phyloP scores from a whole-genome alignment of 176 grass and related monocot species.

The Tillandsia leiboldiana region DNA sequence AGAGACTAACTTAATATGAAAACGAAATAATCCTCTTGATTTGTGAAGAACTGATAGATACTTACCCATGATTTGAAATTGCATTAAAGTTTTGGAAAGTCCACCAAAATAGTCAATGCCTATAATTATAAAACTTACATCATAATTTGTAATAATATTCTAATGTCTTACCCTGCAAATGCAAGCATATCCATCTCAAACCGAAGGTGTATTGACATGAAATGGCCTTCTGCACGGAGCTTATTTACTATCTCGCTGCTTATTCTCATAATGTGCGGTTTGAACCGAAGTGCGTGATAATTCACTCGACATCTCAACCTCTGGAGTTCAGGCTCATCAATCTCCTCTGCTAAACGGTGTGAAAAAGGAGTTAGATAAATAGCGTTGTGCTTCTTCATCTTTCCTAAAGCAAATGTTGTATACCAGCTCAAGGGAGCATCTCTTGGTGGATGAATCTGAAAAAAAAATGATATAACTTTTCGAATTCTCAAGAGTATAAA shows the following conservation, averaged over 20 bases:
- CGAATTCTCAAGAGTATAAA: no score
- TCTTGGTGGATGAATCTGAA: conserved; percentile 87
- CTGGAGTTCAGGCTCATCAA: conserved; percentile 78
- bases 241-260: conserved; percentile 88
- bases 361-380: conserved; percentile 98
- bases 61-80: not conserved
- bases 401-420: conserved; percentile 65
- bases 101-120: no score
- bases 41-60: not conserved
- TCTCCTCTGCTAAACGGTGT: conserved; percentile 84
- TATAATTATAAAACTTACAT: no score
- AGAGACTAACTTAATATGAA: not conserved
- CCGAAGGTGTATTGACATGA: conserved; percentile 97
- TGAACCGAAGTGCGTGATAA: conserved; percentile 92
- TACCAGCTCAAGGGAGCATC: conserved; percentile 97
- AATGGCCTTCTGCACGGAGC: conserved; percentile 77
- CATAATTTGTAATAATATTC: not conserved
- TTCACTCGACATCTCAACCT: conserved; percentile 98
- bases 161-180: conserved; percentile 73
- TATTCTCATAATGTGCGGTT: conserved; percentile 81
- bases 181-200: conserved; percentile 99
- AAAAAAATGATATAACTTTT: not conserved
- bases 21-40: not conserved
- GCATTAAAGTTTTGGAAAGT: not conserved
- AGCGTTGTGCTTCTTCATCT: conserved; percentile 78